These are phyloP conservation scores for Tolypocladium pustulatum DNA, from an alignment of 2,329 filamentous ascomycete species.

Conservation along the genomic window DNA sequence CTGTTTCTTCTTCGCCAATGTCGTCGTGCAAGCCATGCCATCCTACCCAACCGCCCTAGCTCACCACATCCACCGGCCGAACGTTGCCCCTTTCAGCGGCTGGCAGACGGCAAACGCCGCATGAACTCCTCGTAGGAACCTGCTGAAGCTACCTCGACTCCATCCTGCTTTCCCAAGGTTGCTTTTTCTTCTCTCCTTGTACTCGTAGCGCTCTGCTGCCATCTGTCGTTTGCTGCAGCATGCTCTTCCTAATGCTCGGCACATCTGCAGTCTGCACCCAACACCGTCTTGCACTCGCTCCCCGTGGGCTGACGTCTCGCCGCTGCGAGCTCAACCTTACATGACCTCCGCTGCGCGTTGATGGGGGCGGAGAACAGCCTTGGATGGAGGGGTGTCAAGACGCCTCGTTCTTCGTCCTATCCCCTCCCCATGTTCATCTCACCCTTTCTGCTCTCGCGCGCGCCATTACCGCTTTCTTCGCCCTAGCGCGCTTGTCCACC, in stretches of 20 bases:
- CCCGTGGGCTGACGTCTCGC: neutral
- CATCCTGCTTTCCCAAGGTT: neutral
- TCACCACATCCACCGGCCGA: neutral
- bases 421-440: neutral
- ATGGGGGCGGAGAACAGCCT: neutral
- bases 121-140: neutral
- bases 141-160: neutral
- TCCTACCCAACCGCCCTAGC: neutral
- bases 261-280: neutral
- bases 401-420: slow-evolving; percentile 1
- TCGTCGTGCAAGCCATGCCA: neutral
- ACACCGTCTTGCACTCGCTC: neutral
- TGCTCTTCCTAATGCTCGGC: neutral
- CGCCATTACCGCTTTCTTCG: neutral
- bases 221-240: neutral
- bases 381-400: neutral
- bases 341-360: neutral
- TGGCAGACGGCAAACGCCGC: neutral
- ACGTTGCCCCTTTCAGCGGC: neutral
- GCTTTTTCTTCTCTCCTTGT: neutral
- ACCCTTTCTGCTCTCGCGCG: neutral
- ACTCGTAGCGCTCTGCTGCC: neutral
- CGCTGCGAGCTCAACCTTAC: neutral
- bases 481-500: neutral
- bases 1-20: neutral